Base-by-base conservation (phyloP, 2,329 filamentous ascomycete species). In the Colletotrichum truncatum region DNA sequence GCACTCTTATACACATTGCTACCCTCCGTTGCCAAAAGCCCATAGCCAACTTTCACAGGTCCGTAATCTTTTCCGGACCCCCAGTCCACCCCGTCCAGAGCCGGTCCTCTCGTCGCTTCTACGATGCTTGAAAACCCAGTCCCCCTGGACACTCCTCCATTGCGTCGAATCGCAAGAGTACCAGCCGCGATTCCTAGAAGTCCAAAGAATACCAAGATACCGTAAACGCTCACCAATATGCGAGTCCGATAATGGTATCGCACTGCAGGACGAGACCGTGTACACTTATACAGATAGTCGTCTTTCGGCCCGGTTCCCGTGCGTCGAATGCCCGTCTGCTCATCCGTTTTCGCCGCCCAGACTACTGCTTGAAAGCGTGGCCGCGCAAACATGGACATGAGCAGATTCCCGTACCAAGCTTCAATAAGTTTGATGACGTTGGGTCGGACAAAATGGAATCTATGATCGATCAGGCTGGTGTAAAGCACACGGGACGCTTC, bases 391-490 rank as follows among this genome's bases (percentile, higher is more conserved):
- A 79, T 64, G 5, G 74, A 74, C 16, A 78, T 49, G 8, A 79
- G 63, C 21, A 79, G 74, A 28, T 77, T 73, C 54, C 77, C 70
- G 67, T 77, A 76, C 14, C 75, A 67, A 1, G 53, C 60, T 39
- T 73, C 69, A 23, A 78, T 60, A 4, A 59, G 48, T 0, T 56
- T 18, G 8, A 45, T 46, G 3, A 78, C 55, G 41, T 77, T 64
- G 1, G 62, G 23, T 6, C 64, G 67, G 9, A 71, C 66, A 39
- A 74, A 70, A 34, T 67, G 74, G 7, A 73, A 70, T 14, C 53
- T 71, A 23, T 53, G 71, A 49, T 77, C 72, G 9, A 82, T 71
- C 3, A 83, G 72, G n/a, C 75, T 74, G 5, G 81, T 82, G 52
- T 77, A 77, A 4, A 77, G 72, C 8, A 78, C 73, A 6, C 76